Conservation (phyloP, 2,329 filamentous ascomycete genomes). For the Fusarium graminum region DNA sequence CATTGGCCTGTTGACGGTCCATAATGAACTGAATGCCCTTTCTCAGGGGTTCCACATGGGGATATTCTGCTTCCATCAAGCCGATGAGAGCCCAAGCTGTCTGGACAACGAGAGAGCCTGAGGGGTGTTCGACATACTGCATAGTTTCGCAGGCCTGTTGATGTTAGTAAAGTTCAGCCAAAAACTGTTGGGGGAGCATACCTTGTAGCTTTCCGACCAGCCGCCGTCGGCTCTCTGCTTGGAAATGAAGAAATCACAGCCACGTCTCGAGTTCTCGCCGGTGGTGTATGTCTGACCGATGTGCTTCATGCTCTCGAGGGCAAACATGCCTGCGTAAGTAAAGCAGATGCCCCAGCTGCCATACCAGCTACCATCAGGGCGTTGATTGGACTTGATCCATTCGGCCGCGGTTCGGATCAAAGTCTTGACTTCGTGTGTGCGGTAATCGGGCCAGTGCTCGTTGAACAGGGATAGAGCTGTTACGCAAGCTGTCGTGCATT, state of each 20-base stretch:
- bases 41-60: slow-evolving; percentile 77
- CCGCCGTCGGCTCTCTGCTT: slow-evolving; percentile 91
- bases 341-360: slow-evolving; percentile 98
- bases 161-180: slow-evolving; percentile 29
- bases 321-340: slow-evolving; percentile 97
- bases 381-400: slow-evolving; percentile 86
- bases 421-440: slow-evolving; percentile 76
- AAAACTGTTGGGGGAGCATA: slow-evolving; percentile 50
- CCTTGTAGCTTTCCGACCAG: slow-evolving; percentile 94
- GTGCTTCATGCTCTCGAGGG: slow-evolving; percentile 84
- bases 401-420: slow-evolving; percentile 80
- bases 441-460: slow-evolving; percentile 84
- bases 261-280: slow-evolving; percentile 76
- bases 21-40: slow-evolving; percentile 85
- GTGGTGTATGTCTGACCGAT: slow-evolving; percentile 86
- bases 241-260: slow-evolving; percentile 86
- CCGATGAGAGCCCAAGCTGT: slow-evolving; percentile 91
- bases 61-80: slow-evolving; percentile 85
- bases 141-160: slow-evolving; percentile 79
- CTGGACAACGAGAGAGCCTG: slow-evolving; percentile 89
- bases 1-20: slow-evolving; percentile 85
- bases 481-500: slow-evolving; percentile 95
- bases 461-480: slow-evolving; percentile 88
- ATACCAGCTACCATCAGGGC: slow-evolving; percentile 92
- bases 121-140: slow-evolving; percentile 79